Evolutionary conservation across 2,329 filamentous ascomycete genomes (phyloP), one percentile per base, ranked within the genome.

Genomic region (Phyllosticta citribraziliensis): DNA sequence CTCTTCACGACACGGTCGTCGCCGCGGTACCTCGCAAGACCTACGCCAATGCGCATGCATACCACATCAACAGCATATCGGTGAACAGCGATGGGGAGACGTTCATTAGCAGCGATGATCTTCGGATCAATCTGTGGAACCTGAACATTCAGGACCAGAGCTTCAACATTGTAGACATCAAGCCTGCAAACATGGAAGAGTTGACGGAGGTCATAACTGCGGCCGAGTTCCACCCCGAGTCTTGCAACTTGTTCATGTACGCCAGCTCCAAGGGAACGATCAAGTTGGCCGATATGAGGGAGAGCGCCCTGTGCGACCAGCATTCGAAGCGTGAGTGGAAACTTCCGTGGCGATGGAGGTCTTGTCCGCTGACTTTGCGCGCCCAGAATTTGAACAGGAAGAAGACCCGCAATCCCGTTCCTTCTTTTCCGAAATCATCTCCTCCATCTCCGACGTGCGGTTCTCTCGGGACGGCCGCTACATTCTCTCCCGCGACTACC

Each of bases 181-280:
- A 99, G 77, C 94, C 94, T 9, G 94, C 94, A 51, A 99, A 99
- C 75, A 99, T 99, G 94, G 94, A 99, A 77, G 94, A 99, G 79
- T 82, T 99, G 66, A 99, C 94, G 0, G 94, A 99, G 76, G 94
- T 99, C 68, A 97, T 99, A 72, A 99, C 94, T 12, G 94, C 94
- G 52, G 94, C 94, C 59, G 94, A 99, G 72, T 99, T 99, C 71
- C 94, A 99, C 72, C 94, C 94, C 5, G 81, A 87, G 70, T 96
- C 92, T 80, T 99, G 94, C 82, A 97, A 99, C 77, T 96, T 91
- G 91, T 97, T 99, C 79, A 99, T 99, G 93, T 99, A 97, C 74
- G 94, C 94, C 68, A 97, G 93, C 76, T 97, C 92, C 63, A 99
- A 99, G 77, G 94, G 94, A 64, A 97, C 94, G 40, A 97, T 99